These are phyloP conservation scores for Galerina sulciceps DNA, from an alignment of 768 basidiomycete species.

Conservation along the genomic window DNA sequence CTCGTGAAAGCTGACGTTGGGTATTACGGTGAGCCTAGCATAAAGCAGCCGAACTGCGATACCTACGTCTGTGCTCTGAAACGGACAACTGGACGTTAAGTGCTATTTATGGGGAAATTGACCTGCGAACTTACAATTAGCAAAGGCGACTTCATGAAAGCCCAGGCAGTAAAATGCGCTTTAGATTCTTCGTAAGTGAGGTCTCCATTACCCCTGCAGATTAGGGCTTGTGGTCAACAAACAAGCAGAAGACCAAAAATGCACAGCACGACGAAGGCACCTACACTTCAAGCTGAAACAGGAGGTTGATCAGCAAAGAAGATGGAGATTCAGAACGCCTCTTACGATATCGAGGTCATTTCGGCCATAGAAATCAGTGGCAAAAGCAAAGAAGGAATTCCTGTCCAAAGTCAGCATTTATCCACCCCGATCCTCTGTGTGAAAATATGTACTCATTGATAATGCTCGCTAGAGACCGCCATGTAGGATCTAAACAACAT, in stretches of 20 bases:
- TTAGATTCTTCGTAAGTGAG: constrained; percentile 67
- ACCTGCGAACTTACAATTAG: constrained; percentile 43
- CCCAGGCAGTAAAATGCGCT: constrained; percentile 76
- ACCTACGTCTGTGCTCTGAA: constrained; percentile 40
- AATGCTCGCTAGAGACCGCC: constrained; percentile 55
- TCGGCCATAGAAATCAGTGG: constrained; percentile 69
- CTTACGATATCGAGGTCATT: constrained; percentile 73
- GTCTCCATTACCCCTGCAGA: constrained; percentile 61
- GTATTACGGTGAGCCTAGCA: background rate
- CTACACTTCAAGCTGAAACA: constrained; percentile 57
- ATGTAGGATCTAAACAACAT: constrained; percentile 35
- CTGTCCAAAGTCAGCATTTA: constrained; percentile 30
- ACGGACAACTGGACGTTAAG: background rate
- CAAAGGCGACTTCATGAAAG: constrained; percentile 70
- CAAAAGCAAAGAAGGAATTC: constrained; percentile 67
- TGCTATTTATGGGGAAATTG: constrained; percentile 2
- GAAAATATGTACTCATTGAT: constrained; percentile 50
- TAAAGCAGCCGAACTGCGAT: background rate
- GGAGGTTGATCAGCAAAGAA: constrained; percentile 1
- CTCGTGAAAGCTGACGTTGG: constrained; percentile 45
- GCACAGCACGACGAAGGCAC: constrained; percentile 15
- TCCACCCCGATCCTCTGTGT: background rate
- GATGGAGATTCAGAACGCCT: constrained; percentile 1
- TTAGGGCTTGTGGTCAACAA: background rate
- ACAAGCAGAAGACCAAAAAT: background rate